Conservation (phyloP, 768 basidiomycete species). For the Tulasnella sp. region DNA sequence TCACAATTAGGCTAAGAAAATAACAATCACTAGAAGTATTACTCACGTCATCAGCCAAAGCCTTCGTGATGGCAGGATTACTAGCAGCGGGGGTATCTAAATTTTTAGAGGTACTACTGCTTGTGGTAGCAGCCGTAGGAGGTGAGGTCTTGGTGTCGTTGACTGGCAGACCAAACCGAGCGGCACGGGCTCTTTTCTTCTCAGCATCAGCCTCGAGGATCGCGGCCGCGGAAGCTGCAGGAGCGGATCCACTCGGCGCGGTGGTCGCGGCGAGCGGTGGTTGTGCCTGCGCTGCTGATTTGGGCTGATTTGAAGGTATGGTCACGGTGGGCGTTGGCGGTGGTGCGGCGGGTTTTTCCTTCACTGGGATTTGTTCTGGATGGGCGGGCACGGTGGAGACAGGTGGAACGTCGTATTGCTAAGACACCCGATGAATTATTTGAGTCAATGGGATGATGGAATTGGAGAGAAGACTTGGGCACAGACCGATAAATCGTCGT, state of each 20-base stretch:
- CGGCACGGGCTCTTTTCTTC: slow-evolving; percentile 13
- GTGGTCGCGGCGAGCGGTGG: not conserved
- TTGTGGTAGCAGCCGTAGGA: not conserved
- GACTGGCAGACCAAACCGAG: slow-evolving; percentile 17
- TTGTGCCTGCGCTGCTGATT: not conserved
- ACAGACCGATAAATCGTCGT: not conserved
- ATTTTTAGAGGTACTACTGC: not conserved
- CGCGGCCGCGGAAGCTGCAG: not conserved
- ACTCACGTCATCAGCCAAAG: slow-evolving; percentile 7
- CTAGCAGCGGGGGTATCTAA: slow-evolving; percentile 1
- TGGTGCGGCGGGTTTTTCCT: not conserved
- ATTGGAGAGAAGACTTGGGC: not conserved
- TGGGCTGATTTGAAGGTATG: slow-evolving; percentile 7
- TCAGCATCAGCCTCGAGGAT: slow-evolving; percentile 3
- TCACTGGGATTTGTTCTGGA: not conserved
- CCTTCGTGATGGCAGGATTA: not conserved
- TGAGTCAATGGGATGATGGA: not conserved
- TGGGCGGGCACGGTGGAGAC: not conserved
- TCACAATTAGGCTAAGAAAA: not conserved
- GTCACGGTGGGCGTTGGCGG: slow-evolving; percentile 2
- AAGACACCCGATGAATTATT: not conserved
- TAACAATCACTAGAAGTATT: not conserved
- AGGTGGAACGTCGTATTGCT: not conserved
- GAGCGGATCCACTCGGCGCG: not conserved
- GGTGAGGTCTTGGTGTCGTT: not conserved